Conservation (phyloP, 139 green algal genomes). For the Spirogloea muscicola region DNA sequence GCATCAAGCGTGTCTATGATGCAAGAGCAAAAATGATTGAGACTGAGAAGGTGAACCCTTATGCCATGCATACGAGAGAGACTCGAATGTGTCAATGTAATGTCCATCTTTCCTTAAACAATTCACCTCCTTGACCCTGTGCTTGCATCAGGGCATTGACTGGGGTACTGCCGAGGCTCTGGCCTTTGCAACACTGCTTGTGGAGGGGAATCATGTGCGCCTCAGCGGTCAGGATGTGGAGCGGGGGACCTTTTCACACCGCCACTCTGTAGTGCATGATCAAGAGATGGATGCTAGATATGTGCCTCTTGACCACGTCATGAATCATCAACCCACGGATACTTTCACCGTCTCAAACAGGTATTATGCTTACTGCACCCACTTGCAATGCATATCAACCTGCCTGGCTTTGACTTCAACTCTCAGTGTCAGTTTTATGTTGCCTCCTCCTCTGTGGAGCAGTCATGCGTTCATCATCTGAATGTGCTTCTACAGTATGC, state of each 20-base stretch:
- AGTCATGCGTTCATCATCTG: too few species aligned
- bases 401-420: neutral
- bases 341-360: constrained; percentile 62
- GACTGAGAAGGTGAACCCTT: constrained; percentile 41
- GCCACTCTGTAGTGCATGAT: constrained; percentile 85
- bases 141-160: constrained; percentile 38
- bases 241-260: constrained; percentile 93
- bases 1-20: constrained; percentile 89
- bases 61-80: neutral
- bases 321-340: constrained; percentile 63
- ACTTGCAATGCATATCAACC: neutral
- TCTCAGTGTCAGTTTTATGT: too few species aligned
- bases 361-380: too few species aligned
- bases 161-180: constrained; percentile 74
- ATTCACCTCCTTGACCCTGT: too few species aligned
- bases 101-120: too few species aligned
- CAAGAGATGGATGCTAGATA: constrained; percentile 72
- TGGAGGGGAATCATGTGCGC: constrained; percentile 95
- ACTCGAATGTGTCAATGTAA: too few species aligned
- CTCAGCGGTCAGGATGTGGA: constrained; percentile 96
- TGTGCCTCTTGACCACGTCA: constrained; percentile 77
- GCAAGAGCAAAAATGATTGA: constrained; percentile 72
- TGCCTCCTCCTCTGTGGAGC: too few species aligned
- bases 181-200: constrained; percentile 72
- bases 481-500: too few species aligned